Base-by-base conservation (phyloP, 2,329 filamentous ascomycete genomes). In the Claviceps spartinae region DNA sequence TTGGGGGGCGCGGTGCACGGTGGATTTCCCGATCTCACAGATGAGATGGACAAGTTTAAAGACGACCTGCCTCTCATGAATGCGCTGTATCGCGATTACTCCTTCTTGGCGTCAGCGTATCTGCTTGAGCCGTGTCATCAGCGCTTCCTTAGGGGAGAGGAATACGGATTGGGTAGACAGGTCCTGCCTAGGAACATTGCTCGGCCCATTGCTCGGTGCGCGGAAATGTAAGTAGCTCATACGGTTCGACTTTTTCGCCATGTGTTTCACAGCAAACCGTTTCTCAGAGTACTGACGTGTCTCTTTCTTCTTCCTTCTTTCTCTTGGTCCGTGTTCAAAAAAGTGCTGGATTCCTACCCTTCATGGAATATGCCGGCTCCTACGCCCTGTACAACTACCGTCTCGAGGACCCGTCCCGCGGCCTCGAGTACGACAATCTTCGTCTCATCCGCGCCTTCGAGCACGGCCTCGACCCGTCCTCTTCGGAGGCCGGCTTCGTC, bases 401-500 rank as follows among this genome's bases (percentile, higher is more conserved):
- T 51, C 75, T 79, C 38, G 69, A 73, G 54, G 76, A 82, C 63
- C 81, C 77, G 37, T 65, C 67, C 49, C 68, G 61, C 22, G 80
- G 80, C 11, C 72, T 84, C 49, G 72, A 76, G 40, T 83, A 83
- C 62, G 71, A 75, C 59, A 85, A 85, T 71, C 75, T 96, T 24
- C 85, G 88, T 11, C 80, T 96, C 36, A 83, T 96, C 63, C 86
- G 91, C 38, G 91, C 88, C 24, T 97, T 96, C 61, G 90, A 96
- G 69, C 80, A 85, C 60, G 91, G 91, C 14, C 81, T 95, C 8
- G 86, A 96, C 65, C 86, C 86, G 0, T 77, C 77, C 36, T 94
- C 88, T 3, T 95, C 89, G 7, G 91, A 96, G 67, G 91, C 91
- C 1, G 91, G 91, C 48, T 96, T 97, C 65, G 88, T 96, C n/a